Percentiles rank a stretch among this genome's conserved stretches.
Conservation (phyloP, 2,329 filamentous ascomycete genomes). For the Cadophora sp. region DNA sequence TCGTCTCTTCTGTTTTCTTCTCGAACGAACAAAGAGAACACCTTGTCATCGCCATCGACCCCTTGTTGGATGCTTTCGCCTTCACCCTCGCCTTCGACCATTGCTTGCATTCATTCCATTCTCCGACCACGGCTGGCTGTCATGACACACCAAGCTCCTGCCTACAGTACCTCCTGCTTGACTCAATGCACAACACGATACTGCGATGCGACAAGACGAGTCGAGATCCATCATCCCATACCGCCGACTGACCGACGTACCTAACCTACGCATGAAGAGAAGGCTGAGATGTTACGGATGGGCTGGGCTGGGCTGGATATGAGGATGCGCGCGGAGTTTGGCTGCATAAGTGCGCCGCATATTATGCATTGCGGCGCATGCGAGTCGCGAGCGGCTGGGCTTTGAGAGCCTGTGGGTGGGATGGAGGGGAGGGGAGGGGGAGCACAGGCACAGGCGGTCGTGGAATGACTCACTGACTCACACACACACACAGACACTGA, state of each 20-base stretch:
- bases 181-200: constrained; percentile 10
- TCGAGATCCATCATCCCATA: neutral
- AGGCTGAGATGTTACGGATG: constrained; percentile 7
- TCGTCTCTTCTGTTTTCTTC: too few relatives aligned
- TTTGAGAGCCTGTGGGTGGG: neutral
- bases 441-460: neutral
- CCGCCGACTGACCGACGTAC: too few relatives aligned
- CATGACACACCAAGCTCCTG: neutral
- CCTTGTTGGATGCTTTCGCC: neutral
- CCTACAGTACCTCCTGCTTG: neutral
- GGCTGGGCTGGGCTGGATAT: neutral
- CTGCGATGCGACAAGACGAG: constrained; percentile 2
- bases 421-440: neutral
- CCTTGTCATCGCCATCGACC: neutral
- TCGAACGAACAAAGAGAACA: neutral
- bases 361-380: constrained; percentile 7
- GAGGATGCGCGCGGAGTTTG: neutral
- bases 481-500: too few relatives aligned
- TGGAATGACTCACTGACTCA: constrained; percentile 13
- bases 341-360: constrained; percentile 10
- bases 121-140: neutral
- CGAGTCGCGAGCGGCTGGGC: neutral
- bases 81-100: neutral
- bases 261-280: constrained; percentile 4
- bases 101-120: too few relatives aligned